phyloP scores from a whole-genome alignment of 2,329 filamentous ascomycete genomes.

The Diaporthe longicolla region DNA sequence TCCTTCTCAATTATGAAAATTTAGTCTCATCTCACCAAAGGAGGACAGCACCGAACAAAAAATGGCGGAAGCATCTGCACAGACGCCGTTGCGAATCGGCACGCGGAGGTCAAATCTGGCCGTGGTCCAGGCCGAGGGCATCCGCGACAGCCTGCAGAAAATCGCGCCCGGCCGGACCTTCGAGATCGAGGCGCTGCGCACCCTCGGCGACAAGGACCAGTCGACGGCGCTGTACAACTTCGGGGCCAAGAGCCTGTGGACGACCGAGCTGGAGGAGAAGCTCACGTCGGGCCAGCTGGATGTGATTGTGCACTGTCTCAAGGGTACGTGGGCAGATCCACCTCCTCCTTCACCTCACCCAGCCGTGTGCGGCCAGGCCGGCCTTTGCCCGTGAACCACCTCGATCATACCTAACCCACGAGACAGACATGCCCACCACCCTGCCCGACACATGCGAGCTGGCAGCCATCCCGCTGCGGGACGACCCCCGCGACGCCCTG shows the following conservation, averaged over 20 bases:
- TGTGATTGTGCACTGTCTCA: constrained; percentile 14
- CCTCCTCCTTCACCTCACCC: too few relatives aligned
- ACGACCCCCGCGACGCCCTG: constrained; percentile 14
- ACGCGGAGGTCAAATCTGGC: constrained; percentile 14
- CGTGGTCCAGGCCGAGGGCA: constrained; percentile 23
- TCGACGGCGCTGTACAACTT: constrained; percentile 14
- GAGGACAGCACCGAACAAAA: neutral
- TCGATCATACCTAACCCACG: neutral
- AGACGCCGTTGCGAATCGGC: constrained; percentile 4
- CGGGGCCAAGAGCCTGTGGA: constrained; percentile 22
- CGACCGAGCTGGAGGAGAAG: constrained; percentile 12
- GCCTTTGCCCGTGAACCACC: neutral
- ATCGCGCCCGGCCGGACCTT: constrained; percentile 8
- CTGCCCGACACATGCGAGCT: constrained; percentile 8
- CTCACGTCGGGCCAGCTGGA: neutral
- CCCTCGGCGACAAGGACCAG: constrained; percentile 27
- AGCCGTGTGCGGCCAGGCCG: too few relatives aligned
- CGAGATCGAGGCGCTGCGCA: constrained; percentile 18
- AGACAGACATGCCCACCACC: constrained; percentile 16
- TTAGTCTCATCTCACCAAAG: neutral
- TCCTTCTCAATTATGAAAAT: neutral
- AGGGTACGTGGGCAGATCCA: neutral
- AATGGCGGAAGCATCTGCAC: neutral
- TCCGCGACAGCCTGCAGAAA: constrained; percentile 11
- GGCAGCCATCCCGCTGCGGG: neutral